These are phyloP conservation scores for Loxodes magnus DNA, from an alignment of 73 alveolate species.

Conservation along the genomic window DNA sequence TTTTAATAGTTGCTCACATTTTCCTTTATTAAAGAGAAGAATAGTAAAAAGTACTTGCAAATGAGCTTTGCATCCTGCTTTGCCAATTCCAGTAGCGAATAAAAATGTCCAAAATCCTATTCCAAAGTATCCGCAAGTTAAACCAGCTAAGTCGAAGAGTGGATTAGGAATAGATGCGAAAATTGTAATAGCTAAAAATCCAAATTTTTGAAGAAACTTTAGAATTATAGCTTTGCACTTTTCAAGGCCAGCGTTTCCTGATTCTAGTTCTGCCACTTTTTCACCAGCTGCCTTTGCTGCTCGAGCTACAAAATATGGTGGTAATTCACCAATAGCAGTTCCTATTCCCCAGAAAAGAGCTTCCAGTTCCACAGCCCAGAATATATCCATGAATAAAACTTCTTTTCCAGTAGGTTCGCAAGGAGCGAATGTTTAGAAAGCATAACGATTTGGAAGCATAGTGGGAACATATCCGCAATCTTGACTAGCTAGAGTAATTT, in stretches of 20 bases:
- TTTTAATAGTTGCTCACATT: no score
- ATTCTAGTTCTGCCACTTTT: slow-evolving; percentile 54
- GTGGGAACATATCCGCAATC: slow-evolving; percentile 69
- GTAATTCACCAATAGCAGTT: slow-evolving; percentile 86
- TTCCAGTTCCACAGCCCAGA: slow-evolving; percentile 50
- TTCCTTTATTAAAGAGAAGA: slow-evolving; percentile 47
- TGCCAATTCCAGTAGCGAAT: slow-evolving; percentile 78
- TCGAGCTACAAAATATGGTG: slow-evolving; percentile 79
- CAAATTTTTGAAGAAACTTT: slow-evolving; percentile 50
- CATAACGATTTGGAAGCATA: slow-evolving; percentile 58
- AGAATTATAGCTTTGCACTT: slow-evolving; percentile 37
- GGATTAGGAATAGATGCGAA: slow-evolving; percentile 88
- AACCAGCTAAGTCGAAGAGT: slow-evolving; percentile 77
- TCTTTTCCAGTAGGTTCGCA: slow-evolving; percentile 40
- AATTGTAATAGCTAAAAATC: slow-evolving; percentile 54
- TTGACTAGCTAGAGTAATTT: slow-evolving; percentile 60
- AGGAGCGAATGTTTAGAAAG: slow-evolving; percentile 20
- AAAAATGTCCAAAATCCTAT: slow-evolving; percentile 67
- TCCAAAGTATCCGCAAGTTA: slow-evolving; percentile 75
- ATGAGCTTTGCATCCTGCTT: slow-evolving; percentile 61
- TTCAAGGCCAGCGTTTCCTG: slow-evolving; percentile 21
- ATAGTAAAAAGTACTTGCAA: slow-evolving; percentile 36
- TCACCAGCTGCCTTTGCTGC: slow-evolving; percentile 56
- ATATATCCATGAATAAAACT: slow-evolving; percentile 23
- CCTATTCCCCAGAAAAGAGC: slow-evolving; percentile 84